phyloP scores from a whole-genome alignment of 441 rosid genomes.

The Gossypium aridum region DNA sequence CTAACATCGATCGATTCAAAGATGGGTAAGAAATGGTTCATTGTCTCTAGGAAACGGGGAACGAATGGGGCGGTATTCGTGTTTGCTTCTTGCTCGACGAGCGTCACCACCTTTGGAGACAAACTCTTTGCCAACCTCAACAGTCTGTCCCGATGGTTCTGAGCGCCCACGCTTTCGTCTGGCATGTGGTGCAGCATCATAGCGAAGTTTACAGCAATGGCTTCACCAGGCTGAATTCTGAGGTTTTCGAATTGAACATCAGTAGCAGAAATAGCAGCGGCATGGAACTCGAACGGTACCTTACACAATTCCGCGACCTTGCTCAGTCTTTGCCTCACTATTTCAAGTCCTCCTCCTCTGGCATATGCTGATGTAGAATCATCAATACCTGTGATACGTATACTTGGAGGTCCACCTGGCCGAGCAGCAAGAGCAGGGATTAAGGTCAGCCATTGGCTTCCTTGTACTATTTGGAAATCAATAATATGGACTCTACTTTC shows the following conservation, averaged over 20 bases:
- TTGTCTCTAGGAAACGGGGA: constrained; percentile 55
- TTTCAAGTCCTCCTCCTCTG: constrained; percentile 71
- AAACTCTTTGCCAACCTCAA: constrained; percentile 66
- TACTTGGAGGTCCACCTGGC: constrained; percentile 76
- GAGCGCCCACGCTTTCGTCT: constrained; percentile 75
- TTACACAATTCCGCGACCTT: constrained; percentile 57
- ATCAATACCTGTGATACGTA: constrained; percentile 86
- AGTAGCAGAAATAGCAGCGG: constrained; percentile 49
- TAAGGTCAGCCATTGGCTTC: constrained; percentile 83
- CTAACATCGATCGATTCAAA: constrained; percentile 74
- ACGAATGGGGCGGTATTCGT: constrained; percentile 77
- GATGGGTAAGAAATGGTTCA: constrained; percentile 61
- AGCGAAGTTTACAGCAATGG: constrained; percentile 74
- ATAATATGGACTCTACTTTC: constrained; percentile 70
- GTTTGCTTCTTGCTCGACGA: constrained; percentile 88
- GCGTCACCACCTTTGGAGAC: constrained; percentile 76
- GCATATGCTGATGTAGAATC: constrained; percentile 75
- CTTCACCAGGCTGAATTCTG: constrained; percentile 62
- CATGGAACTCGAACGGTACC: constrained; percentile 72
- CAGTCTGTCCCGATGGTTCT: constrained; percentile 79
- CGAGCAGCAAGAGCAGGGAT: constrained; percentile 81
- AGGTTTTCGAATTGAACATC: constrained; percentile 63
- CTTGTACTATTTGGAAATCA: constrained; percentile 79
- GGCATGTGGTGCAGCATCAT: constrained; percentile 83
- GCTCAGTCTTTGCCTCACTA: constrained; percentile 64